Percentiles rank a stretch among this genome's conserved stretches.
These are phyloP conservation scores for Candida germanica DNA, from an alignment of 805 yeast genomes.

Conservation along the genomic window DNA sequence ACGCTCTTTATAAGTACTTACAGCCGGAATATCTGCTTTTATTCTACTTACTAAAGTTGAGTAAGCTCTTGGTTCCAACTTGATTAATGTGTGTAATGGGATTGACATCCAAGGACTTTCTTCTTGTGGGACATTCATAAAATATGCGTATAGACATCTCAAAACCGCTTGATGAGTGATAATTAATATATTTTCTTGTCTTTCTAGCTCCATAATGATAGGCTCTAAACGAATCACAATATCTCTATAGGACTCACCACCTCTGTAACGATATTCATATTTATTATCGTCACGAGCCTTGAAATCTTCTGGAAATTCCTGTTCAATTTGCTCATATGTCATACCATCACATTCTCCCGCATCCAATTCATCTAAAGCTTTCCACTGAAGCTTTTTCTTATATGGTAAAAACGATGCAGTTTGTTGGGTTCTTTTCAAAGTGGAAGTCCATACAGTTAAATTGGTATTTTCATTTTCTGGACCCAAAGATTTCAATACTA, in stretches of 20 bases:
- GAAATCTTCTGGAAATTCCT: conserved; percentile 87
- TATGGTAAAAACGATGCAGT: conserved; percentile 82
- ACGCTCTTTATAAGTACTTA: conserved; percentile 91
- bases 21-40: conserved; percentile 97
- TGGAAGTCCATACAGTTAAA: conserved; percentile 94
- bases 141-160: conserved; percentile 94
- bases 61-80: conserved; percentile 93
- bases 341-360: conserved; percentile 98
- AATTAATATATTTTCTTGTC: conserved; percentile 92
- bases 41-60: conserved; percentile 84
- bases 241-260: conserved; percentile 96
- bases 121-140: conserved; percentile 97
- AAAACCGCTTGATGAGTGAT: conserved; percentile 98
- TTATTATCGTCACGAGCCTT: conserved; percentile 94
- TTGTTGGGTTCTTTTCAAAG: conserved; percentile 86
- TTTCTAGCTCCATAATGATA: conserved; percentile 95
- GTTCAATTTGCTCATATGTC: conserved; percentile 91
- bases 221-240: conserved; percentile 95
- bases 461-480: conserved; percentile 48
- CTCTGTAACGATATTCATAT: conserved; percentile 92
- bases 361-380: conserved; percentile 93
- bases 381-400: conserved; percentile 81
- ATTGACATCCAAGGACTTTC: conserved; percentile 99
- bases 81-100: conserved; percentile 91
- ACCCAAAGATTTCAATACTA: conserved; percentile 65